Evolutionary conservation across 257 asterid species (phyloP), one percentile per base, ranked within the genome.

Genomic region (Coffea canephora): DNA sequence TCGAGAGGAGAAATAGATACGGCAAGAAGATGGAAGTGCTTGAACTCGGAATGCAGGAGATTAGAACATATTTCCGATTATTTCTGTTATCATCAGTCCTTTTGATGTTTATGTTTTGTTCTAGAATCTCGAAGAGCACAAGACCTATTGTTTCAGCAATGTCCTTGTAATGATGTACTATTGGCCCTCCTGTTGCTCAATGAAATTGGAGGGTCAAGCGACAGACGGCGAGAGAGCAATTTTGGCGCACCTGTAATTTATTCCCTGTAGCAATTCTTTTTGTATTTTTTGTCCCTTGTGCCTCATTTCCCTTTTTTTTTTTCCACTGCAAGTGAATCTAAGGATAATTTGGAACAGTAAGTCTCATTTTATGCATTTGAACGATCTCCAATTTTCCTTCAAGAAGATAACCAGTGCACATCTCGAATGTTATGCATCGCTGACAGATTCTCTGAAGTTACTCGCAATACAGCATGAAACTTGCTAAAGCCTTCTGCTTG

Each of bases 11-110:
- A 79, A 96, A 91, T 82, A 87, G 96, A 82, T 88, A 90, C 3
- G 96, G 92, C 73, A 94, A 96, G 88, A 96, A 96, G 88, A 83
- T 91, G 86, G 99, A 94, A 75, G 97, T 96, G 78, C 91, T 94
- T 75, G 99, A 94, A 74, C 92, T 93, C 39, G 99, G 99, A 74
- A 82, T 96, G 91, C 98, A 94, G 84, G 99, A 96, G 86, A 96
- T 94, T 43, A 82, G 98, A 71, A 86, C 99, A 18, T 96, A 96
- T 80, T 96, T 92, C 88, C 88, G 98, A 77, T 81, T 96, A 90
- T 94, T 96, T 88, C 81, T 93, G 91, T 81, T 96, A 73, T 96
- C 99, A 8, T 96, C 99, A 27, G 97, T 92, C 85, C 91, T 96
- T 34, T 83, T 94, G 88, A 62, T 94, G 89, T 96, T 92, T 89